A percentile compares a stretch with the other conserved stretches of the same genome.
Evolutionary conservation across 2,329 filamentous ascomycete genomes (phyloP).

Genomic region (Ramichloridium luteum): DNA sequence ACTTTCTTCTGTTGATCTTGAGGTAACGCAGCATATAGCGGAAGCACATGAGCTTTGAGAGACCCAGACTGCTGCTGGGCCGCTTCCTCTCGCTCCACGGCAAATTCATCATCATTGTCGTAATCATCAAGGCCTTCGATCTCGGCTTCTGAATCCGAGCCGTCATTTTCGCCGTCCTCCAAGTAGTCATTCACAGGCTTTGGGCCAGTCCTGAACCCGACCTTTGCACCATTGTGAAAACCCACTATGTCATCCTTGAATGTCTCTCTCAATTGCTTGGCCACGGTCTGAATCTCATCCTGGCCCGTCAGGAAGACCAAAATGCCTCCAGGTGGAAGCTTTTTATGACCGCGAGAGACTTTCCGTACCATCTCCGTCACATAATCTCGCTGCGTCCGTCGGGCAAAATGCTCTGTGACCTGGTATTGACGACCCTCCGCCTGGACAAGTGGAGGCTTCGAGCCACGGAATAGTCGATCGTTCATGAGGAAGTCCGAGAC

Average conservation of each 20-base stretch:
- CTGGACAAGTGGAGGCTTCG: conserved; percentile 64
- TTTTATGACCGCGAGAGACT: conserved; percentile 73
- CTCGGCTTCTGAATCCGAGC: conserved; percentile 47
- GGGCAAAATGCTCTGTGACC: conserved; percentile 79
- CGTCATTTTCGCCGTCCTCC: conserved; percentile 30
- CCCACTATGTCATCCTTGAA: conserved; percentile 41
- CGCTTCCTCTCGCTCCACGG: conserved; percentile 37
- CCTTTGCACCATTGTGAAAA: conserved; percentile 8
- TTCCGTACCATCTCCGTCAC: conserved; percentile 83
- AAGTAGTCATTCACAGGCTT: conserved; percentile 20
- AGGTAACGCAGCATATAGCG: conserved; percentile 82
- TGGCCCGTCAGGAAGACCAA: conserved; percentile 91
- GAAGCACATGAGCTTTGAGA: conserved; percentile 73
- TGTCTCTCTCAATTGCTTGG: conserved; percentile 61
- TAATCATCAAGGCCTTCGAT: conserved; percentile 48
- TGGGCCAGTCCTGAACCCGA: not conserved
- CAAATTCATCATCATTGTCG: conserved; percentile 34
- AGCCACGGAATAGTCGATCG: conserved; percentile 55
- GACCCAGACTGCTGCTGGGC: conserved; percentile 38
- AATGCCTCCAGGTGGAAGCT: conserved; percentile 80
- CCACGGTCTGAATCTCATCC: conserved; percentile 77
- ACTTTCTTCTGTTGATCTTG: conserved; percentile 84
- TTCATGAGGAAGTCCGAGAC: conserved; percentile 88
- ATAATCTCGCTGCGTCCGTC: conserved; percentile 74
- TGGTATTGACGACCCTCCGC: conserved; percentile 85